Evolutionary conservation across 495 filamentous ascomycete species (phyloP).

Genomic region (Aspergillus panamensis): DNA sequence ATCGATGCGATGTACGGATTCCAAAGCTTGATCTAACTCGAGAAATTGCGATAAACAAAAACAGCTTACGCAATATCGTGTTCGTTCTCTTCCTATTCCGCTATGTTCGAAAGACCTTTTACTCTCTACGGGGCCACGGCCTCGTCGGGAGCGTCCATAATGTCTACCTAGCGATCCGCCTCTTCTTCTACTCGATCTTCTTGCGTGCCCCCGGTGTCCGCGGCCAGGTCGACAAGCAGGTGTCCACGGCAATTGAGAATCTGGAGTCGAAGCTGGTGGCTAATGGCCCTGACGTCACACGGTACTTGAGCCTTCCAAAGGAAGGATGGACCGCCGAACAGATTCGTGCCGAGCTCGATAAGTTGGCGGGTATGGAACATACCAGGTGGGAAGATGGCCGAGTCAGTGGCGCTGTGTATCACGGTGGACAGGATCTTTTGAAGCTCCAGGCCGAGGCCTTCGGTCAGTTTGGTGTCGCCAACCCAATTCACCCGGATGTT

Average conservation of each 20-base stretch:
- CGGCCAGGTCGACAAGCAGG: conserved; percentile 74
- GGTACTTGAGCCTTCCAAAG: conserved; percentile 74
- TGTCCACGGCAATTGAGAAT: conserved; percentile 61
- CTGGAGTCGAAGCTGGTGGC: conserved; percentile 79
- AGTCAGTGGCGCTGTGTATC: conserved; percentile 95
- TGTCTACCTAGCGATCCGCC: conserved; percentile 63
- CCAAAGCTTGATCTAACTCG: not conserved
- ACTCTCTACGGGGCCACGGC: conserved; percentile 85
- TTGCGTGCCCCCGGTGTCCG: conserved; percentile 80
- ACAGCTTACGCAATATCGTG: conserved; percentile 78
- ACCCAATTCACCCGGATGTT: conserved; percentile 98
- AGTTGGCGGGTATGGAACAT: conserved; percentile 81
- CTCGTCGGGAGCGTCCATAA: conserved; percentile 73
- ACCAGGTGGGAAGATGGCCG: conserved; percentile 94
- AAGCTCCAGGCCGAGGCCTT: conserved; percentile 90
- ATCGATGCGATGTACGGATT: not conserved
- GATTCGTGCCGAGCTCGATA: conserved; percentile 73
- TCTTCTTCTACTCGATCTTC: conserved; percentile 80
- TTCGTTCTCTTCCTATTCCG: conserved; percentile 88
- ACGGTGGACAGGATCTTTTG: conserved; percentile 80
- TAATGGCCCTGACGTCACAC: conserved; percentile 63
- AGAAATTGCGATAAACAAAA: not conserved
- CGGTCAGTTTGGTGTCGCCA: conserved; percentile 88
- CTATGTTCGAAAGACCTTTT: conserved; percentile 74
- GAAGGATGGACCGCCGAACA: conserved; percentile 81